A percentile compares a stretch with the other conserved stretches of the same genome.
Conservation (phyloP, 345 rosid genomes). For the Syzygium aqueum region DNA sequence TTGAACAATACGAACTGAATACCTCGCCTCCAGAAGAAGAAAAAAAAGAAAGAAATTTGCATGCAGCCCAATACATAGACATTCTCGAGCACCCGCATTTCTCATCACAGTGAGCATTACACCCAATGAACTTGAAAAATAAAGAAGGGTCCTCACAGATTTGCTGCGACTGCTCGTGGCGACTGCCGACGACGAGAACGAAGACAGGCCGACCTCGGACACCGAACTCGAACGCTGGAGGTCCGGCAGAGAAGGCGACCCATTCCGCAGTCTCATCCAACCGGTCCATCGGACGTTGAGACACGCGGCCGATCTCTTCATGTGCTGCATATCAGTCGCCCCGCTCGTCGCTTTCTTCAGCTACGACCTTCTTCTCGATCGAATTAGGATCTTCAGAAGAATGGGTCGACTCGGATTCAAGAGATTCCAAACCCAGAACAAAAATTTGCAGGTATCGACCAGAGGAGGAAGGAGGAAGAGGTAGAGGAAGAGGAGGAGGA, state of each 20-base stretch:
- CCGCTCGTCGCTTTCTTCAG: neutral
- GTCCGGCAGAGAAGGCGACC: neutral
- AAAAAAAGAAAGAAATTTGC: neutral
- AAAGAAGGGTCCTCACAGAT: neutral
- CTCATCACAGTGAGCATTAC: neutral
- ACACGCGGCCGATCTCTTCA: constrained; percentile 1
- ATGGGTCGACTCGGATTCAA: neutral
- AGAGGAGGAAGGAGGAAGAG: neutral
- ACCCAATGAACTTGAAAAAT: neutral
- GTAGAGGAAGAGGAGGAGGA: neutral
- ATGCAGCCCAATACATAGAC: neutral
- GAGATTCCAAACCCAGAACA: neutral
- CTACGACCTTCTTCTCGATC: neutral
- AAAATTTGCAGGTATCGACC: neutral
- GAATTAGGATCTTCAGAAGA: neutral
- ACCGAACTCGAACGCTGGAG: neutral
- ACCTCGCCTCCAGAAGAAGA: neutral
- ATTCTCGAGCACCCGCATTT: neutral
- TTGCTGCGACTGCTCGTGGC: neutral
- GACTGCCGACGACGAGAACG: neutral
- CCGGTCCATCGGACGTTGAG: neutral
- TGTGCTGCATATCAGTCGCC: neutral
- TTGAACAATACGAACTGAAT: neutral
- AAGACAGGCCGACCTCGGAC: neutral
- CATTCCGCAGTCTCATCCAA: neutral